A percentile compares a stretch with the other conserved stretches of the same genome.
Conservation (phyloP, 495 filamentous ascomycete species). For the Penicillium simplicissimum region DNA sequence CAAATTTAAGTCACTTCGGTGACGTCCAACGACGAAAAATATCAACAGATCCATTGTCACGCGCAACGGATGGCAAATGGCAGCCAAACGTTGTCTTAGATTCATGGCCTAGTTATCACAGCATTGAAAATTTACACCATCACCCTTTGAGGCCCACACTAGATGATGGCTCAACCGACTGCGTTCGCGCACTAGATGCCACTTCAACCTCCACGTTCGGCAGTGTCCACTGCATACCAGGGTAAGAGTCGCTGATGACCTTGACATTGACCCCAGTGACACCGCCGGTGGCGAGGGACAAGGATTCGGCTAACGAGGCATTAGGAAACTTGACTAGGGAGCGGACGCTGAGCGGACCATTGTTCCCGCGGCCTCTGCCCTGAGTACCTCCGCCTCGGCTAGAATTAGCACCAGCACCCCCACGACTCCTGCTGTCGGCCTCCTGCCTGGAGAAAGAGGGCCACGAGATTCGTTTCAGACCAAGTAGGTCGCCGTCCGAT, state of each 20-base stretch:
- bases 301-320: constrained; percentile 27
- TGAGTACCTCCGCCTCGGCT: constrained; percentile 29
- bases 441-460: constrained; percentile 36
- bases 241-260: constrained; percentile 83
- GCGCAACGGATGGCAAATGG: neutral
- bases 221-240: constrained; percentile 70
- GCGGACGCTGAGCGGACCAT: constrained; percentile 26
- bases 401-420: constrained; percentile 21
- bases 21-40: neutral
- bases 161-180: constrained; percentile 27
- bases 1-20: neutral
- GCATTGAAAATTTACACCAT: neutral
- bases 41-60: neutral
- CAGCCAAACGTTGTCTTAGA: neutral
- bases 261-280: constrained; percentile 60
- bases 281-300: constrained; percentile 19
- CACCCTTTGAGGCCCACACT: constrained; percentile 25
- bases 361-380: constrained; percentile 17
- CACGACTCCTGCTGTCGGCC: constrained; percentile 22
- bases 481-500: constrained; percentile 71
- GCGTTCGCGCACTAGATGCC: constrained; percentile 14
- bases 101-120: neutral
- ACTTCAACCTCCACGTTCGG: constrained; percentile 31
- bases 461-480: constrained; percentile 85
- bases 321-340: constrained; percentile 63